Evolutionary conservation across 2,329 filamentous ascomycete species (phyloP).

Genomic region (Sporothrix humicola): DNA sequence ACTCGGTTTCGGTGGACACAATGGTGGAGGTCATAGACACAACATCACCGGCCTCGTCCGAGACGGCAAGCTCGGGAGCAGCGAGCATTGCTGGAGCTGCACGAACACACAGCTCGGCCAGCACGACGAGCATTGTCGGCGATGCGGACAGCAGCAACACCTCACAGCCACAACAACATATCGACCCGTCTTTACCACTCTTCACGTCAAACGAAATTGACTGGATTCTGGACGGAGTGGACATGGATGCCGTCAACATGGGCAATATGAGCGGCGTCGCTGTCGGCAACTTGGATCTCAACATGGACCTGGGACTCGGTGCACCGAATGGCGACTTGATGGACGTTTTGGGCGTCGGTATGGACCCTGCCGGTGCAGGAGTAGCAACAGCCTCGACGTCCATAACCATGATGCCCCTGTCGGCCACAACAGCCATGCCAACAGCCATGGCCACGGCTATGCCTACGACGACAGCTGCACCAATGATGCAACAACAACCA

Average conservation of each 20-base stretch:
- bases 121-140: neutral
- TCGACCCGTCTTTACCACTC: neutral
- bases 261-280: neutral
- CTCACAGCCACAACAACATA: neutral
- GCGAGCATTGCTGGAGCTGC: neutral
- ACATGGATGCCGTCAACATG: slow-evolving; percentile 8
- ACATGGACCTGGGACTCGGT: neutral
- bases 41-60: neutral
- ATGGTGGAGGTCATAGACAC: neutral
- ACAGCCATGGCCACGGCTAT: neutral
- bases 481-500: neutral
- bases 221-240: slow-evolving; percentile 8
- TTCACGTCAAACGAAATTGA: slow-evolving; percentile 20
- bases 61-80: neutral
- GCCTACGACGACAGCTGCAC: neutral
- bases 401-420: neutral
- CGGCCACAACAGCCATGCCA: slow-evolving; percentile 5
- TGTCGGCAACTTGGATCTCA: neutral
- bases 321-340: neutral
- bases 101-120: neutral
- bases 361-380: slow-evolving; percentile 3
- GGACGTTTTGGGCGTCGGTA: neutral
- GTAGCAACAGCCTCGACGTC: neutral
- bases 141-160: neutral
- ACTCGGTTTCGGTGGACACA: neutral